phyloP scores from a whole-genome alignment of 2,329 filamentous ascomycete genomes.

The Pezizomycotina sp. region DNA sequence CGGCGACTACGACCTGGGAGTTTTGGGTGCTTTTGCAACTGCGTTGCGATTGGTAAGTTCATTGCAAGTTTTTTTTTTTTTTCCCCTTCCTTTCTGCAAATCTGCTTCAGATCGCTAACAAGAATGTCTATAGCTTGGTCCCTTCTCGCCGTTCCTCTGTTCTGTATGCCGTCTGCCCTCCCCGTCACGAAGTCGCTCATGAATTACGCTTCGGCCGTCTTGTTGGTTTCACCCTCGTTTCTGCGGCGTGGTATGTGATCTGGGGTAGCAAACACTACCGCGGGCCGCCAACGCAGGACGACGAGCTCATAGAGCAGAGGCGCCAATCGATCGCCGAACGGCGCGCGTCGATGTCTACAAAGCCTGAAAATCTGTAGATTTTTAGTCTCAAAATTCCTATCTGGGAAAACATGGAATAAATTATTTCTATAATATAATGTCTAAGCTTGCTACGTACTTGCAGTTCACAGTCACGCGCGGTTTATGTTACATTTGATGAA shows the following conservation, averaged over 20 bases:
- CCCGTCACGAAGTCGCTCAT: constrained; percentile 43
- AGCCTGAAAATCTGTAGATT: too few relatives aligned
- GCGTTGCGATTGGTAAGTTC: constrained; percentile 45
- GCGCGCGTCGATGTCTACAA: too few relatives aligned
- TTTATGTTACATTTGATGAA: too few relatives aligned
- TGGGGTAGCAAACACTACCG: constrained; percentile 56
- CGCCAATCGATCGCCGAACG: constrained; percentile 16
- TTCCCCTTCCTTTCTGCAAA: constrained; percentile 1
- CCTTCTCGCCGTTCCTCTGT: constrained; percentile 50
- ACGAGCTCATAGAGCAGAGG: constrained; percentile 11
- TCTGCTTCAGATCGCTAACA: constrained; percentile 23
- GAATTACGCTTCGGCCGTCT: constrained; percentile 64
- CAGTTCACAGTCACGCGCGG: too few relatives aligned
- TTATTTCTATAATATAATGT: too few relatives aligned
- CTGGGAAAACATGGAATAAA: too few relatives aligned
- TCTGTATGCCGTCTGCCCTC: constrained; percentile 54
- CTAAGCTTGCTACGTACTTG: too few relatives aligned
- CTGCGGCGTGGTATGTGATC: constrained; percentile 48
- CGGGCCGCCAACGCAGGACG: constrained; percentile 37
- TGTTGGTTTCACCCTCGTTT: constrained; percentile 44
- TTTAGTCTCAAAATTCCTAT: too few relatives aligned
- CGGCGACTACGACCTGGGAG: constrained; percentile 45
- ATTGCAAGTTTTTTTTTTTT: constrained; percentile 11
- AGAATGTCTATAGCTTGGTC: constrained; percentile 41
- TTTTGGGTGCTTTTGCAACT: constrained; percentile 45